These are phyloP conservation scores for Dictyostelium intermedium DNA, from an alignment of 78 protist species.

Conservation along the genomic window DNA sequence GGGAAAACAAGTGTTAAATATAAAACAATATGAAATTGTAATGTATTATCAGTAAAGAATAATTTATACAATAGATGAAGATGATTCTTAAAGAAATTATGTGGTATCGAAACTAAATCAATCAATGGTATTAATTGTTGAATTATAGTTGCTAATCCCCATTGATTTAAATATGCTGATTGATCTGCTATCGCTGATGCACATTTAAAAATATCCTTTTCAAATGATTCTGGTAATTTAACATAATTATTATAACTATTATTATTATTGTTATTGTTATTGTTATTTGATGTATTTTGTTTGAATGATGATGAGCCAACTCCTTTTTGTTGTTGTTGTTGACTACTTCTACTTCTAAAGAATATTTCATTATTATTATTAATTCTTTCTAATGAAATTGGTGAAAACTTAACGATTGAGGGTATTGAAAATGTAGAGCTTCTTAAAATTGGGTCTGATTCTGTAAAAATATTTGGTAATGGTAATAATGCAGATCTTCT, in stretches of 20 bases:
- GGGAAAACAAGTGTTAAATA: constrained; percentile 31
- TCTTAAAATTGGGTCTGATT: not conserved
- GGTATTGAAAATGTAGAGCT: constrained; percentile 31
- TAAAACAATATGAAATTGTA: constrained; percentile 38
- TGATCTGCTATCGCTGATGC: constrained; percentile 53
- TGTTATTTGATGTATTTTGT: not conserved
- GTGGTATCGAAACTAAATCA: constrained; percentile 52
- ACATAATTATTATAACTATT: not conserved
- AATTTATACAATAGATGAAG: constrained; percentile 52
- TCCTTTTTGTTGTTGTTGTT: not conserved
- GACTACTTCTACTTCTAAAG: not conserved
- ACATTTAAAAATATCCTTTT: constrained; percentile 57
- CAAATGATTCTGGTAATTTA: constrained; percentile 29
- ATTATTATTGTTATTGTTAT: not conserved
- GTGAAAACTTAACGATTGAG: constrained; percentile 34
- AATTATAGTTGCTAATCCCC: constrained; percentile 37
- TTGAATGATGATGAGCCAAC: not conserved
- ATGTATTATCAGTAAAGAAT: constrained; percentile 38
- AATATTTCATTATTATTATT: not conserved
- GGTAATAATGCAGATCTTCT: not conserved
- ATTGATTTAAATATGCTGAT: constrained; percentile 47
- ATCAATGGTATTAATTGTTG: constrained; percentile 31
- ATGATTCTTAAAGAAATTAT: constrained; percentile 37
- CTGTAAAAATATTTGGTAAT: constrained; percentile 7
- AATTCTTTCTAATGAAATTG: constrained; percentile 3